Base-by-base conservation (phyloP, 2,329 filamentous ascomycete genomes). In the Trichoderma hamatum region DNA sequence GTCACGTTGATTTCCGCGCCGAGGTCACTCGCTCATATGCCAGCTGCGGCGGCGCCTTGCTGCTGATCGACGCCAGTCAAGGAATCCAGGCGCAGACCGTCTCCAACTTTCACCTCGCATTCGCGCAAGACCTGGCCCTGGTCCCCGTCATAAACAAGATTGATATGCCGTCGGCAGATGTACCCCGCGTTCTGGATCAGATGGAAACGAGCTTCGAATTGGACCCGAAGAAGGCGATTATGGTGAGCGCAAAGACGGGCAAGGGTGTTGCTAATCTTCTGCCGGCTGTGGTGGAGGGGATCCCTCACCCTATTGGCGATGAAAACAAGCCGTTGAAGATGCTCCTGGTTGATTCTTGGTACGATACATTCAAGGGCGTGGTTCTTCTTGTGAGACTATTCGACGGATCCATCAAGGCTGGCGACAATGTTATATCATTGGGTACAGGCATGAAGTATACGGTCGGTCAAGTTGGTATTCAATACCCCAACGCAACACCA, bases 11-110 rank as follows among this genome's bases (percentile, higher is more conserved):
- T 82, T 99, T 99, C 80, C 88, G 96, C 68, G 96, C 96, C 59
- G 96, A 99, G 80, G 96, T 99, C 13, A 96, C 93, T 39, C 88
- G 96, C 59, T 97, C 93, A 71, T 99, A 99, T 83, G 95, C 95
- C 63, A 97, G 93, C 76, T 99, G 96, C 78, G 95, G 94, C 72
- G 96, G 96, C 62, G 95, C 96, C 1, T 79, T 99, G 70, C 85
- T 99, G 64, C 88, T 99, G 1, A 95, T 99, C 3, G 96, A 99
- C 84, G 96, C 95, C 9, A 97, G 92, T 74, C 96, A 99, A 81
- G 96, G 96, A 56, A 90, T 99, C 2, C 96, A 99, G 82, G 96
- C 96, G 5, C 96, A 99, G 83, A 99, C 96, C 0, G 96, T 99
- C 10, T 96, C 96, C 71, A 99, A 99, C 80, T 99, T 99, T 82